Percentiles rank a stretch among this genome's conserved stretches.
Evolutionary conservation across 208 protist species (phyloP).

Genomic region (Trypanosomatidae sp.): DNA sequence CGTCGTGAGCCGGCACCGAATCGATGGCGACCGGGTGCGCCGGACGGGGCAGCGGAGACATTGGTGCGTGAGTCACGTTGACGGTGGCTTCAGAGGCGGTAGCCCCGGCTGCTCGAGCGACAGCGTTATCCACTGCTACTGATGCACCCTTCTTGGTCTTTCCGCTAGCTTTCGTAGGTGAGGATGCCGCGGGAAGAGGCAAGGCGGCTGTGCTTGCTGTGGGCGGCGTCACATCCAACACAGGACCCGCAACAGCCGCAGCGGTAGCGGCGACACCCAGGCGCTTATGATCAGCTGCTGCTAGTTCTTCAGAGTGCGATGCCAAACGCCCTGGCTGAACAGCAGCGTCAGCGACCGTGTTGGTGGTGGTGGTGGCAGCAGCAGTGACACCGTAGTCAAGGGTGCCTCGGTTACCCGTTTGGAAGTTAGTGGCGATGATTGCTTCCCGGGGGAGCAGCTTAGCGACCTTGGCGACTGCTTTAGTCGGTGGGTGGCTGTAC

Average conservation of each 20-base stretch:
- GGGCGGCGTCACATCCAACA: not conserved
- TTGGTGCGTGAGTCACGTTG: not conserved
- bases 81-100: not conserved
- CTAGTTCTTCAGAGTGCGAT: not conserved
- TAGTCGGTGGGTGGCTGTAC: too few species aligned
- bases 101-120: not conserved
- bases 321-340: not conserved
- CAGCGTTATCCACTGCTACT: not conserved
- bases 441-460: not conserved
- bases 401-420: not conserved
- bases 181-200: not conserved
- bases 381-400: not conserved
- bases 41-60: not conserved
- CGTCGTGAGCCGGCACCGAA: constrained; percentile 20
- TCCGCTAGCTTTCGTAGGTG: not conserved
- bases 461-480: not conserved
- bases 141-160: not conserved
- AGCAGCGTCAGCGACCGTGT: not conserved
- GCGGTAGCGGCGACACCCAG: not conserved
- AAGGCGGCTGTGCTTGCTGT: not conserved
- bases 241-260: not conserved
- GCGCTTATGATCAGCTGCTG: not conserved
- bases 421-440: not conserved
- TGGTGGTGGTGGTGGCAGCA: not conserved
- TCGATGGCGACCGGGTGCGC: constrained; percentile 6